Evolutionary conservation across 202 grass and related monocot genomes (phyloP), one percentile per base, ranked within the genome.

Genomic region (Cymbopogon flexuosus): DNA sequence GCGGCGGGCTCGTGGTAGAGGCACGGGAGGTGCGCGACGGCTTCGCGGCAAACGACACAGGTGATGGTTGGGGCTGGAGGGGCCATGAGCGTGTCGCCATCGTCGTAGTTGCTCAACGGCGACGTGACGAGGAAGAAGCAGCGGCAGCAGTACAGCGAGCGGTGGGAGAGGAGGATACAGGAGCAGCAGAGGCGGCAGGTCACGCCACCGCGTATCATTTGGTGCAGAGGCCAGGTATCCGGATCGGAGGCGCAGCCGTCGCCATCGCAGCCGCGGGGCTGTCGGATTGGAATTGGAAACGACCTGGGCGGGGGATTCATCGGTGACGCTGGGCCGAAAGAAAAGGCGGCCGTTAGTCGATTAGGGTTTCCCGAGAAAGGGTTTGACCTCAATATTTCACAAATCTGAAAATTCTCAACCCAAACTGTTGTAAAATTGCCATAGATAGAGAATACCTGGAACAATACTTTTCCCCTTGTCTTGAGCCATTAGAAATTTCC

Each of bases 91-190:
- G 2, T 23, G 29, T 75, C 39, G 1, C 29, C 71, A 13, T 18
- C n/a, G 30, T 81, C 70, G 33, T 72, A 42, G 47, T 69, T 0
- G 13, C 33, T 4, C 4, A 61, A 27, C 2, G 65, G 40, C 0
- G 61, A 19, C 11, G 47, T n/a, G 68, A 93, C 47, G 63, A 94
- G 56, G 18, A 73, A n/a, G 66, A 91, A 79, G 79, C 88, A 98
- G 37, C 63, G 68, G 1, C 84, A 92, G 70, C 90, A 98, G 76
- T 94, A 94, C 22, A 58, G 1, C 34, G 87, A 78, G 19, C 88
- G 88, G 43, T 91, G 58, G 52, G 83, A 82, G 11, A 89, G 89
- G 64, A 98, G 51, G 47, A 98, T 34, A 22, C 95, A 94, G 1
- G 86, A 73, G 58, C 35, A 71, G 76, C 94, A 97, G 6, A 94